Evolutionary conservation across 176 grass and related monocot genomes (phyloP), one percentile per base, ranked within the genome.

Genomic region (Oryza officinalis): DNA sequence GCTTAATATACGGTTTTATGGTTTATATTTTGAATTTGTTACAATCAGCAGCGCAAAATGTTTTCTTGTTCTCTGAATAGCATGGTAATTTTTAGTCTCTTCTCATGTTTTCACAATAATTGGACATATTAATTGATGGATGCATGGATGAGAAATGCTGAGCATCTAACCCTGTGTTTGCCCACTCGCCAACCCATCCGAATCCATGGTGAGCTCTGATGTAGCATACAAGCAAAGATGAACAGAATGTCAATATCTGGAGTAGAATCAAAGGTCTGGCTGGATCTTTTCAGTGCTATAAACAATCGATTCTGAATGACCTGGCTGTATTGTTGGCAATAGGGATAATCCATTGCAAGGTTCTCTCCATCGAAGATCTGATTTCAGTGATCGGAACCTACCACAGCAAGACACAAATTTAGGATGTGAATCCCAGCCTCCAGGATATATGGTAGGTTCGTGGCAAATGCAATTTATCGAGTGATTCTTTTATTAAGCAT

Each of bases 271-370:
- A 32, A 18, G 13, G 2, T 57, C 25, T 68, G 13, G 6, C 5
- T 27, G 17, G 76, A 71, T 80, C 27, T 3, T 10, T 38, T 28
- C 15, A 69, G 11, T 43, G 30, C 18, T 23, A 10, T 65, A 38
- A 22, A 25, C 6, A 2, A 3, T 25, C 23, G 4, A 18, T 64
- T 26, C 49, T 74, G 5, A 59, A 69, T 18, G 89, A 97, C 90
- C 90, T 94, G 44, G 84, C 67, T 6, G 94, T 97, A 71, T 94
- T 94, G 65, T 87, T 97, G 65, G 95, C 92, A 54, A 93, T 32
- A 5, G 88, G 94, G 76, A 92, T 86, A 77, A 97, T 89, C 95
- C 92, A 97, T 69, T 78, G 84, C 72, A 94, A 80, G 9, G 81
- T 93, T 86, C 91, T 94, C 67, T 97, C 92, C 86, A 94, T 91